These are phyloP conservation scores for Puccinia horiana DNA, from an alignment of 1,284 basidiomycete genomes.

Conservation along the genomic window DNA sequence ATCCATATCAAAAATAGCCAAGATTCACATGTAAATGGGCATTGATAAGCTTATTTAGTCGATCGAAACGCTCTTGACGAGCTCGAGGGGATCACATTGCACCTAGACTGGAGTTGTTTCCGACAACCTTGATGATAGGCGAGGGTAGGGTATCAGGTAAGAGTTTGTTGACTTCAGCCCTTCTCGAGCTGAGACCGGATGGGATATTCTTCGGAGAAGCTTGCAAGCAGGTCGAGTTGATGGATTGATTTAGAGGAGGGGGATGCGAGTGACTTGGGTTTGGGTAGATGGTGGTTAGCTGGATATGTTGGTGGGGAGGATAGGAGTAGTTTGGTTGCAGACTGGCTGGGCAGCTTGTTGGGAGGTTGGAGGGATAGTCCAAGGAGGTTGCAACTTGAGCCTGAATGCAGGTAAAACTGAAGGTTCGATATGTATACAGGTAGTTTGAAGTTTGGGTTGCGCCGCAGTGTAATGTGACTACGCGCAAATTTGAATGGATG, in stretches of 20 bases:
- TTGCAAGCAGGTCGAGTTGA: not conserved
- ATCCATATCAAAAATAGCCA: constrained; percentile 81
- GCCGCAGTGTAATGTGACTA: too few relatives aligned
- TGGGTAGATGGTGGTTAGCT: not conserved
- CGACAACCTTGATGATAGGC: constrained; percentile 35
- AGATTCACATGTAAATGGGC: constrained; percentile 64
- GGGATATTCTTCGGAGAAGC: constrained; percentile 28
- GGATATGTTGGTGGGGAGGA: not conserved
- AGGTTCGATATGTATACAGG: too few relatives aligned
- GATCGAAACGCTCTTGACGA: constrained; percentile 31
- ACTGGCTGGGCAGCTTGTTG: constrained; percentile 6
- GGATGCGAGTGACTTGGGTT: not conserved
- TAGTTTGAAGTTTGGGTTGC: too few relatives aligned
- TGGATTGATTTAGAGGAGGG: not conserved
- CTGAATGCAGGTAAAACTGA: too few relatives aligned
- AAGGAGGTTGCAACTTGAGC: not conserved
- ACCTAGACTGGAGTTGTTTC: constrained; percentile 15
- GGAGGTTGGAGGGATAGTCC: constrained; percentile 8
- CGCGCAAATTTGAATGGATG: too few relatives aligned
- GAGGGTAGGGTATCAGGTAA: constrained; percentile 30
- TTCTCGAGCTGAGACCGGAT: constrained; percentile 35
- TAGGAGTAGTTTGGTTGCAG: not conserved
- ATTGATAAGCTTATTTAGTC: constrained; percentile 24
- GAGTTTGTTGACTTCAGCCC: constrained; percentile 39
- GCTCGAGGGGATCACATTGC: constrained; percentile 33